phyloP scores from a whole-genome alignment of 192 early-diverging fungal species.

The Coemansia guatemalensis region DNA sequence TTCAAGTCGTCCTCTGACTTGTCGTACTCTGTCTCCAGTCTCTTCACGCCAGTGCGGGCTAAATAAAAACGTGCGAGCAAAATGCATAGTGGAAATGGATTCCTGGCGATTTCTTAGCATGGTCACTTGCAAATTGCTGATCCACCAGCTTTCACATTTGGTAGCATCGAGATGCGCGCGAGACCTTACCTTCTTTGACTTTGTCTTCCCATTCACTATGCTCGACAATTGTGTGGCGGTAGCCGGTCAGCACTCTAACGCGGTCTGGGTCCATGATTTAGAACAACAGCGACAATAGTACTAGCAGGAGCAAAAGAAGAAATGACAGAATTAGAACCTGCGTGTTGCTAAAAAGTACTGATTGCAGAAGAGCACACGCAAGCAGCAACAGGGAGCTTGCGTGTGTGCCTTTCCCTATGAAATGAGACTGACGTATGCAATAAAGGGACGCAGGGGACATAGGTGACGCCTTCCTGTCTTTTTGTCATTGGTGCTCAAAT shows the following conservation, averaged over 20 bases:
- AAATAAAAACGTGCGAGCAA: too few species aligned
- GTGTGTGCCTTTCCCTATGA: too few species aligned
- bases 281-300: neutral
- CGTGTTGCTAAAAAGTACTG: too few species aligned
- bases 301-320: neutral
- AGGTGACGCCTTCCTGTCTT: too few species aligned
- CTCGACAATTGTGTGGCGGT: constrained; percentile 86
- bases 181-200: constrained; percentile 73
- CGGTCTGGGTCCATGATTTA: constrained; percentile 55
- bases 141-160: too few species aligned
- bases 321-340: neutral
- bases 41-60: constrained; percentile 78
- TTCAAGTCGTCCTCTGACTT: constrained; percentile 98
- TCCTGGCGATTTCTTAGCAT: neutral
- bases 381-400: too few species aligned
- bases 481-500: too few species aligned
- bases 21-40: constrained; percentile 88
- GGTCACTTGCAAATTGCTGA: too few species aligned
- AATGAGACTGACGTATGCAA: too few species aligned
- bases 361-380: too few species aligned
- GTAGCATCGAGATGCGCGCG: too few species aligned
- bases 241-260: constrained; percentile 76
- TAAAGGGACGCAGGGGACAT: too few species aligned
- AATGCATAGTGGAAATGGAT: neutral
- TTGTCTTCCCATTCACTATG: constrained; percentile 95